Percentiles rank a stretch among this genome's conserved stretches.
Conservation (phyloP, 352 stramenopile genomes). For the Globisporangium rhizosaccharum region DNA sequence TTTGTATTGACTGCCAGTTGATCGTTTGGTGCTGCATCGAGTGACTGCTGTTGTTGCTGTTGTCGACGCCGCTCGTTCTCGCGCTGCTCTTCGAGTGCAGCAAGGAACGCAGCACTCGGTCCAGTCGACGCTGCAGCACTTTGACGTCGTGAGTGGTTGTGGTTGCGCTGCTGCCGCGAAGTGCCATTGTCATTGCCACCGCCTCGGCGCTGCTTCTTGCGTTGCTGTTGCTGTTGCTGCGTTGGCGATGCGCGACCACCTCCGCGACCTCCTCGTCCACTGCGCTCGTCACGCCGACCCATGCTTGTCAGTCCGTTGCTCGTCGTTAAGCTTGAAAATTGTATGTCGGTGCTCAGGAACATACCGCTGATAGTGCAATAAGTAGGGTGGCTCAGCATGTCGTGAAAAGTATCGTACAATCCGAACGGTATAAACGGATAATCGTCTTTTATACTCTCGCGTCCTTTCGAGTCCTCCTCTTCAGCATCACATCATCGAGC, state of each 20-base stretch:
- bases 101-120: conserved; percentile 40
- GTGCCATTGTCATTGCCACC: too few relatives aligned
- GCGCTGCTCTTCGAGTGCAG: conserved; percentile 53
- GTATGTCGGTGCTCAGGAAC: neutral
- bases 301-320: neutral
- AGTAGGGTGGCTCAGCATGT: too few relatives aligned
- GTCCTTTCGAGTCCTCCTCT: neutral
- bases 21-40: neutral
- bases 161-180: neutral
- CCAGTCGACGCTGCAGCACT: neutral
- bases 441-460: too few relatives aligned
- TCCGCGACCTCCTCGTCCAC: neutral
- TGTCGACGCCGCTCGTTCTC: conserved; percentile 25
- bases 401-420: too few relatives aligned
- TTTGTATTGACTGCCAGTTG: neutral
- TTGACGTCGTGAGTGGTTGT: neutral
- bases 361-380: neutral
- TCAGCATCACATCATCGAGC: neutral
- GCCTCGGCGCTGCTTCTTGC: neutral
- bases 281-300: neutral
- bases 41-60: conserved; percentile 1
- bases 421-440: too few relatives aligned
- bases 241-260: neutral
- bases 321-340: too few relatives aligned
- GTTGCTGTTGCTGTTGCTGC: neutral